Base-by-base conservation (phyloP, 768 basidiomycete species). In the Rhodotorula paludigena region DNA sequence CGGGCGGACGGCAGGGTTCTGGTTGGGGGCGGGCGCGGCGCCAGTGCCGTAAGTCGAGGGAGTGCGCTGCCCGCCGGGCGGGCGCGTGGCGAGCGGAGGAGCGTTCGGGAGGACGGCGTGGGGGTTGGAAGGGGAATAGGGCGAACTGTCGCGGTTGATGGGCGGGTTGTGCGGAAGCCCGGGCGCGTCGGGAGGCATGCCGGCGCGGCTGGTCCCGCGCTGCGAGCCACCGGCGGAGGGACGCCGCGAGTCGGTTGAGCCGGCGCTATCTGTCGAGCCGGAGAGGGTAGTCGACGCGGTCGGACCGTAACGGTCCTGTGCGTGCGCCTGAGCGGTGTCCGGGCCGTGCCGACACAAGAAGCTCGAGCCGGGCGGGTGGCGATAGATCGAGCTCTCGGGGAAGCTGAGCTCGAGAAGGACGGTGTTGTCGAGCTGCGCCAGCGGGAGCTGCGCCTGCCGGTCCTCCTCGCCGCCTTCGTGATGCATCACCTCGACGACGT, bases 341-440 rank as follows among this genome's bases (percentile, higher is more conserved):
- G n/a, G n/a, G n/a, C n/a, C 16, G 57, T 49, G 42, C 12, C 5
- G 28, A n/a, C 25, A 21, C 5, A 4, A 7, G n/a, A 38, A 48
- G 45, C 45, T 48, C 25, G 57, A 59, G 16, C 32, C 35, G 33
- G 45, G 35, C 36, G 57, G 35, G 36, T 59, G 57, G 32, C 47
- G 57, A 32, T 59, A 59, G 35, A 59, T 36, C 5, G 33, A 36
- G n/a, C 47, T 36, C 10, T 45, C 32, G n/a, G 45, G 45, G 36
- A 59, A 49, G n/a, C 39, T 25, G 16, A 59, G 45, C 47, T 59
- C 45, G 57, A 59, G 44, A 36, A 59, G 45, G 36, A 59, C 57
- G 25, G 57, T 59, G n/a, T 59, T 45, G 47, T 59, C n/a, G 44
- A 59, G 57, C 47, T 48, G 33, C 14, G 57, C 57, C 47, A 59